Evolutionary conservation across 257 asterid species (phyloP).

Genomic region (Plectranthus barbatus): DNA sequence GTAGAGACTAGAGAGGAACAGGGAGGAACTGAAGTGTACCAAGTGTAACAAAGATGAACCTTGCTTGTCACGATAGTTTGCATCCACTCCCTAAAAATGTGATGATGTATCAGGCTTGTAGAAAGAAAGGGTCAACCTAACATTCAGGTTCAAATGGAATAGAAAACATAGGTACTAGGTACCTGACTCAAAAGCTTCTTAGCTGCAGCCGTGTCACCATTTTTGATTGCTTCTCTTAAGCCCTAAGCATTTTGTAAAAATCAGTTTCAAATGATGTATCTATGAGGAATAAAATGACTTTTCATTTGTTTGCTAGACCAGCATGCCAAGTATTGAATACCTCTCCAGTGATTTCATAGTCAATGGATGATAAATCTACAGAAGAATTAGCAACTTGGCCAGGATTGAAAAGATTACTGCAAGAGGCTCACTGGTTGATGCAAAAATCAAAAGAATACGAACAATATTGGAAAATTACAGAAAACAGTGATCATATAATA

Average conservation of each 20-base stretch:
- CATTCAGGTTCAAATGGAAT: conserved; percentile 12
- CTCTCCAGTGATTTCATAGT: conserved; percentile 92
- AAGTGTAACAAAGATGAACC: conserved; percentile 86
- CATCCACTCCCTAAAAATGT: conserved; percentile 71
- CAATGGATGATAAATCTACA: conserved; percentile 28
- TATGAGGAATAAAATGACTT: background rate
- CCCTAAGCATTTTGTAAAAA: conserved; percentile 43
- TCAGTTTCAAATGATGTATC: conserved; percentile 9
- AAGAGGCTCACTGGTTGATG: conserved; percentile 26
- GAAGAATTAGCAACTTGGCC: conserved; percentile 55
- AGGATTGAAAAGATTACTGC: conserved; percentile 68
- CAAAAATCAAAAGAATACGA: conserved; percentile 2
- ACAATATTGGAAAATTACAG: background rate
- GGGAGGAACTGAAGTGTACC: conserved; percentile 35
- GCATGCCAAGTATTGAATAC: conserved; percentile 26
- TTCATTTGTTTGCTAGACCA: background rate
- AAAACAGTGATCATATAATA: background rate
- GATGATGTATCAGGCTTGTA: conserved; percentile 12
- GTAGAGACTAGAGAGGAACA: background rate
- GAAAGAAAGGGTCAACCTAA: background rate
- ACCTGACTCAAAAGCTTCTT: conserved; percentile 84
- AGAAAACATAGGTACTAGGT: conserved; percentile 32
- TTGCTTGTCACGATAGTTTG: conserved; percentile 87
- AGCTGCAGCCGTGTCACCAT: conserved; percentile 75
- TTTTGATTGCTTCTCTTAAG: conserved; percentile 90